Base-by-base conservation (phyloP, 2,329 filamentous ascomycete species). In the Fonsecaea monophora region DNA sequence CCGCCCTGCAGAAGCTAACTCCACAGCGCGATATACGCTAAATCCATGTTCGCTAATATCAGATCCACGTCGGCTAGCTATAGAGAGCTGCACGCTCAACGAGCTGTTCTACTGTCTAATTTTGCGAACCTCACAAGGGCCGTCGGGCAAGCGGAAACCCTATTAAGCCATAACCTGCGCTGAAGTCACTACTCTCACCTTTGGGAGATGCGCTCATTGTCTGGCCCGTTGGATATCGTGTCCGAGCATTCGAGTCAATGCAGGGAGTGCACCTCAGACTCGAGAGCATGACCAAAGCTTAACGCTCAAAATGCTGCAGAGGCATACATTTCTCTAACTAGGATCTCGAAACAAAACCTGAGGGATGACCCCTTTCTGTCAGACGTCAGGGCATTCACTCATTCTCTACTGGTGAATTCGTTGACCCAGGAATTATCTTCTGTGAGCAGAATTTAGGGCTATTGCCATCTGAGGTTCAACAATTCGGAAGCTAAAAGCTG, bases 21-120 rank as follows among this genome's bases (percentile, higher is more conserved):
- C 45, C 45, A 50, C 45, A 18, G 45, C 45, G 18, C 45, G 18
- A 50, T 50, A 50, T 10, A 10, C 45, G 18, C 45, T 50, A 50
- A 50, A 50, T 13, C 2, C 18, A 50, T 25, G 15, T 25, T 25
- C 18, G 21, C 45, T 25, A 3, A 21, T 8, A 50, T 12, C 9
- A 12, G 21, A 50, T 50, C 18, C 45, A 12, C 3, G 9, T 25
- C 25, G 18, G 10, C 45, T 25, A 25, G 45, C 45, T 12, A 10
- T 12, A 25, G 18, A 25, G 9, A 25, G 21, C 45, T 25, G 18
- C 45, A 50, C 25, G 45, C 45, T 25, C 25, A 12, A 21, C 25
- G 1, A 50, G 9, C 8, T 25, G 45, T 25, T 10, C 25, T 12
- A 21, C 9, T 25, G 45, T 25, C 45, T 21, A 12, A 50, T 12